Base-by-base conservation (phyloP, 805 yeast genomes). In the Candida peoriensis region DNA sequence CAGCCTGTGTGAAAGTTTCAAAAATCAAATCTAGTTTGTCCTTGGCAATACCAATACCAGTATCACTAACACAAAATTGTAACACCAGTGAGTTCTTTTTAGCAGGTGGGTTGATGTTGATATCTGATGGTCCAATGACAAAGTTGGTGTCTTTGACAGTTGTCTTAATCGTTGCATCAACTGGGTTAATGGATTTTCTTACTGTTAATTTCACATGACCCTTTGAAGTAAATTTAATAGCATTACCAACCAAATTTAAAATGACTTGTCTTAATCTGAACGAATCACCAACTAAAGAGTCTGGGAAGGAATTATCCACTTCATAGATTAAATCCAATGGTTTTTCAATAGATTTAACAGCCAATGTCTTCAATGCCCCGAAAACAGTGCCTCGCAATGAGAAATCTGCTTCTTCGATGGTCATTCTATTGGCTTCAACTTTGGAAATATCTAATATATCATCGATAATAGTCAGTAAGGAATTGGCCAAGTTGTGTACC, bases 391-490 rank as follows among this genome's bases (percentile, higher is more conserved):
- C 89, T 52, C 96, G 70, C 30, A 86, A 65, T 11, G 90, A 81
- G 54, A 86, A 86, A 42, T 88, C 94, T 41, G 85, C 86, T 54
- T 83, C 84, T 54, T 86, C 96, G 36, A 86, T 86, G 0, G 95
- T 86, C 95, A 86, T 87, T 59, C 95, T 70, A 59, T 86, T 86
- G 20, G 95, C 95, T 59, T 86, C 96, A 61, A 86, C 86, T 72
- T 86, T 86, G 37, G 95, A 86, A 53, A 86, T 86, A 76, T 86
- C 96, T 48, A 86, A 69, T 49, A 86, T 86, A 57, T 86, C 96
- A 55, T 86, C 96, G 48, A 86, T 86, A 46, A 86, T 86, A 0
- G 95, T 86, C 50, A 86, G 69, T 47, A 86, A 66, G 1, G 94
- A 83, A 56, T 84, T 86, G 13, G 95, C 95, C 48, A 86, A 66